Evolutionary conservation across 306 rosid species (phyloP).

Genomic region (Lithocarpus polystachyus): DNA sequence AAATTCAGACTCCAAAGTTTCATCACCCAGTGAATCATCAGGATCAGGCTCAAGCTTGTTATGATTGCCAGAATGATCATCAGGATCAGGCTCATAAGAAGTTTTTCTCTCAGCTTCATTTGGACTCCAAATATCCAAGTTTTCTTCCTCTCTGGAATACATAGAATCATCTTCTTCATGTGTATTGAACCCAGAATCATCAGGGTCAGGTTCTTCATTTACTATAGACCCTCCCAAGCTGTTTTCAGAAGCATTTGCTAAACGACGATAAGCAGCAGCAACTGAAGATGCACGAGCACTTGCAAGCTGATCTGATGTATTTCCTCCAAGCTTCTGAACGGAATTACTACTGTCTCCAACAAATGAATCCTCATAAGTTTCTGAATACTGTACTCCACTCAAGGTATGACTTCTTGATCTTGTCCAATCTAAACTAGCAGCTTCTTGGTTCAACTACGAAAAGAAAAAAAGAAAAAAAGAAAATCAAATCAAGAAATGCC

Average conservation of each 20-base stretch:
- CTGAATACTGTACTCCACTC: slow-evolving; percentile 47
- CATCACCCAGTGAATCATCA: slow-evolving; percentile 44
- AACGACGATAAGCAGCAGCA: slow-evolving; percentile 72
- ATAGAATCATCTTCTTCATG: slow-evolving; percentile 27
- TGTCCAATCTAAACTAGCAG: slow-evolving; percentile 89
- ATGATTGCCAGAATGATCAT: slow-evolving; percentile 30
- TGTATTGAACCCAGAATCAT: slow-evolving; percentile 30
- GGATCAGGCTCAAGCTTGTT: slow-evolving; percentile 58
- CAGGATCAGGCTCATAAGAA: slow-evolving; percentile 56
- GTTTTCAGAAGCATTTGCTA: slow-evolving; percentile 35
- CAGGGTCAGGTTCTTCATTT: slow-evolving; percentile 46
- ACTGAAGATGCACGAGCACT: slow-evolving; percentile 74
- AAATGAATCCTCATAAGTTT: slow-evolving; percentile 36
- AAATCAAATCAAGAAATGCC: slow-evolving; percentile 19
- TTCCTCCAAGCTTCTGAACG: slow-evolving; percentile 83
- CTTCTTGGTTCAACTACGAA: slow-evolving; percentile 74
- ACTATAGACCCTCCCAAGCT: slow-evolving; percentile 34
- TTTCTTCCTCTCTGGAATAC: slow-evolving; percentile 24
- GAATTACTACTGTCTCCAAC: slow-evolving; percentile 32
- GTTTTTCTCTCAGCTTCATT: slow-evolving; percentile 20
- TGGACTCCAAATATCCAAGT: slow-evolving; percentile 22
- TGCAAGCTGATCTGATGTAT: slow-evolving; percentile 36
- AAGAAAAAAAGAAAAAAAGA: not conserved
- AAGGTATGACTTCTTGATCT: slow-evolving; percentile 77
- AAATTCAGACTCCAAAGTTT: slow-evolving; percentile 19